Evolutionary conservation across 2,329 filamentous ascomycete genomes (phyloP).

Genomic region (Aspergillus clavatus): DNA sequence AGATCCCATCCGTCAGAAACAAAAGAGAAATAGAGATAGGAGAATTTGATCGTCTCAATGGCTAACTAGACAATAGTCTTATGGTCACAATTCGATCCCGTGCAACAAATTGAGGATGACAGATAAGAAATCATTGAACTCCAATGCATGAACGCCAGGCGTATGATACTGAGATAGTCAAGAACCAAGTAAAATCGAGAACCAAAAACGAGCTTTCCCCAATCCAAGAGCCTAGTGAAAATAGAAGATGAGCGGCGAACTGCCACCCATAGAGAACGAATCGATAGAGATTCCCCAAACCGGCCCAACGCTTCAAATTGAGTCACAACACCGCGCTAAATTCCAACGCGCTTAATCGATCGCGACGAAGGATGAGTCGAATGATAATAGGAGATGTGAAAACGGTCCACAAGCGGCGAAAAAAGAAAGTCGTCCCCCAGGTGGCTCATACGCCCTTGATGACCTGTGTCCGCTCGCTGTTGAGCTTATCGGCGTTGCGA

Average conservation of each 20-base stretch:
- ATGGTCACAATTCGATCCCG: conserved; percentile 3
- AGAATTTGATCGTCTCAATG: neutral
- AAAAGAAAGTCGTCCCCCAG: neutral
- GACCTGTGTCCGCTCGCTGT: conserved; percentile 86
- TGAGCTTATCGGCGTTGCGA: conserved; percentile 86
- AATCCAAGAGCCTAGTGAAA: conserved; percentile 12
- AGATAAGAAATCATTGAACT: conserved; percentile 15
- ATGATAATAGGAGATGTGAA: conserved; percentile 9
- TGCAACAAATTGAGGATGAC: conserved; percentile 9
- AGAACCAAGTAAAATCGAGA: conserved; percentile 3
- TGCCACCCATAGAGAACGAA: neutral
- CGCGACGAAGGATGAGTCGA: conserved; percentile 9
- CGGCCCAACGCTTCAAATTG: conserved; percentile 3
- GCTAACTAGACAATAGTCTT: neutral
- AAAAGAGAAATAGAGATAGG: neutral
- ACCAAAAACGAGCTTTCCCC: conserved; percentile 6
- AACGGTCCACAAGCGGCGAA: neutral
- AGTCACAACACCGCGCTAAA: conserved; percentile 31
- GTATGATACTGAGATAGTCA: conserved; percentile 10
- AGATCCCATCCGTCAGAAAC: neutral
- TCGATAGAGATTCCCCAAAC: neutral
- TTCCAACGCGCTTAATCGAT: conserved; percentile 15
- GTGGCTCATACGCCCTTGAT: conserved; percentile 78
- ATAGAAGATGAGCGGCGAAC: neutral
- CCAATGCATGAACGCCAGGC: conserved; percentile 25